Conservation (phyloP, 2,329 filamentous ascomycete genomes). For the Sarocladium kiliense region DNA sequence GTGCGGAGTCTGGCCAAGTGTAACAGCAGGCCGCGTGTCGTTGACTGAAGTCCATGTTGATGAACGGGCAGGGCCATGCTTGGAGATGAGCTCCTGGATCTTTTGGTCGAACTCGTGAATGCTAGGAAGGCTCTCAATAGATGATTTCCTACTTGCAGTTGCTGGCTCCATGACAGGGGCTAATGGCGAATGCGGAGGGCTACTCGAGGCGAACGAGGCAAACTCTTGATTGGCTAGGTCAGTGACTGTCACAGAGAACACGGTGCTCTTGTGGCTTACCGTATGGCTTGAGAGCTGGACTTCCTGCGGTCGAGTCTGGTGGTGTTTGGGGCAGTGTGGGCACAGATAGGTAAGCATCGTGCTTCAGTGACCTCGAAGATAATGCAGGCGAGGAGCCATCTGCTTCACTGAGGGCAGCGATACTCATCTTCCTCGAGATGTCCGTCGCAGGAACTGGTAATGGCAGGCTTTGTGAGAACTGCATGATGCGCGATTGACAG, state of each 20-base stretch:
- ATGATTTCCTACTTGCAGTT: background rate
- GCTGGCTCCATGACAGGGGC: background rate
- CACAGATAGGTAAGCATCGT: background rate
- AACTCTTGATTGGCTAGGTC: background rate
- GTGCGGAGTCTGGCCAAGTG: background rate
- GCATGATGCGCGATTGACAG: background rate
- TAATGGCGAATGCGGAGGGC: constrained; percentile 2
- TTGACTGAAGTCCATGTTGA: constrained; percentile 4
- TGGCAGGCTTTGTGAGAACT: background rate
- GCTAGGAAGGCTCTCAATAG: constrained; percentile 23
- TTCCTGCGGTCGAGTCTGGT: constrained; percentile 10
- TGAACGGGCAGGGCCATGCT: constrained; percentile 11
- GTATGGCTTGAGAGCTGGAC: constrained; percentile 8
- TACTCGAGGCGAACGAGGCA: background rate
- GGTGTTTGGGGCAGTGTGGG: constrained; percentile 10
- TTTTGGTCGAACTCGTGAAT: constrained; percentile 32
- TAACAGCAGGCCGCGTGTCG: constrained; percentile 2
- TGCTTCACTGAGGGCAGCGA: constrained; percentile 5
- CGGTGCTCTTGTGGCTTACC: too few species aligned
- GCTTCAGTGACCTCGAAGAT: constrained; percentile 1
- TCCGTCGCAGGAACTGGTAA: background rate
- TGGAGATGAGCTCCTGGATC: constrained; percentile 25
- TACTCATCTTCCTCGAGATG: constrained; percentile 5
- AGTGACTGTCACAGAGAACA: background rate
- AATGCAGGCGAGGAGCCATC: background rate